These are phyloP conservation scores for Furcasterigmium sp. DNA, from an alignment of 2,329 filamentous ascomycete species.

Conservation along the genomic window DNA sequence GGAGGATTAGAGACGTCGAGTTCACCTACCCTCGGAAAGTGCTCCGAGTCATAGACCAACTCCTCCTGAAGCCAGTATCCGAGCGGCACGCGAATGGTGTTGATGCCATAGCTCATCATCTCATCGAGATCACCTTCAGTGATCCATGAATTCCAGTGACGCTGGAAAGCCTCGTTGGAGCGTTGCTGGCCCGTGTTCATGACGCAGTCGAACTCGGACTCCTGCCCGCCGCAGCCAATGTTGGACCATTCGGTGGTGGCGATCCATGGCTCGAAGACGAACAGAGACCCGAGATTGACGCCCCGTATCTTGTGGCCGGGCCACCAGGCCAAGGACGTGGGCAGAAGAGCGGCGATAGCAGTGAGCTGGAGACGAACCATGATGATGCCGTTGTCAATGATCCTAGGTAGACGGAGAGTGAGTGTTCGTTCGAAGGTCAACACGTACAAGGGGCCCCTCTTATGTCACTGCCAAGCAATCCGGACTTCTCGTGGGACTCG, in stretches of 20 bases:
- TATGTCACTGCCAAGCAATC: too few species aligned
- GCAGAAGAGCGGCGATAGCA: too few species aligned
- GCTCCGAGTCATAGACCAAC: conserved; percentile 41
- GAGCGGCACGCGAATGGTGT: conserved; percentile 48
- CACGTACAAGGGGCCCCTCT: too few species aligned
- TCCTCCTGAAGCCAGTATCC: conserved; percentile 51
- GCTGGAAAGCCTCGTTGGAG: conserved; percentile 40
- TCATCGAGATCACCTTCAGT: conserved; percentile 40
- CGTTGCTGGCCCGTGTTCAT: conserved; percentile 36
- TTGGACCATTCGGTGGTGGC: conserved; percentile 34
- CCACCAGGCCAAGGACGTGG: neutral
- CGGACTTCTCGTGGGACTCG: too few species aligned
- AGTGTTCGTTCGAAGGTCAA: too few species aligned
- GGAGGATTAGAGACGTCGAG: neutral
- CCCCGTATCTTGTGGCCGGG: conserved; percentile 40
- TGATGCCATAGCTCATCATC: conserved; percentile 44
- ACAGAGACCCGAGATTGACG: conserved; percentile 48
- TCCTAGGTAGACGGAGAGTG: too few species aligned
- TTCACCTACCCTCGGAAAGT: conserved; percentile 33
- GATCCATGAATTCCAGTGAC: conserved; percentile 47
- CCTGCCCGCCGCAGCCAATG: conserved; percentile 39
- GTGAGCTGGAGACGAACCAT: too few species aligned
- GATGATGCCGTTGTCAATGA: too few species aligned
- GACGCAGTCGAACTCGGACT: conserved; percentile 51
- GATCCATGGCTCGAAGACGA: conserved; percentile 52